Conservation (phyloP, 306 rosid species). For the Acacia melanoxylon region DNA sequence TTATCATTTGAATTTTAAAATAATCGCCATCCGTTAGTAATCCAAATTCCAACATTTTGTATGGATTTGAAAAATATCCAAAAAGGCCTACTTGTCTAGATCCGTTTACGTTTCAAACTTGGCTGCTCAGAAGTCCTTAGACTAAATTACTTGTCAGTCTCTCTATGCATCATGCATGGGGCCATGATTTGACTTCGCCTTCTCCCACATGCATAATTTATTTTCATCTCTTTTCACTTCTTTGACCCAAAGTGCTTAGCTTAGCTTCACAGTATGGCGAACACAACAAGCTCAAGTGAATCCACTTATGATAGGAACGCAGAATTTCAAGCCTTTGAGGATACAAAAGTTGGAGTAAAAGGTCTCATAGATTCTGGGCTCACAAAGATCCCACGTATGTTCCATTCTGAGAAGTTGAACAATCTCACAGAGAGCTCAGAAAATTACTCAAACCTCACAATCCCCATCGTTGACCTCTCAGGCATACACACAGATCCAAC, state of each 20-base stretch:
- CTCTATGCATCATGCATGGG: no score
- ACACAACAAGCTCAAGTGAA: not conserved
- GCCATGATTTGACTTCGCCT: not conserved
- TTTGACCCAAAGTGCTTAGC: not conserved
- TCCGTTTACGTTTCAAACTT: not conserved
- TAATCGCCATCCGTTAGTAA: no score
- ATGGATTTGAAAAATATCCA: no score
- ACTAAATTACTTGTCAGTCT: no score
- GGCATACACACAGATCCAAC: not conserved
- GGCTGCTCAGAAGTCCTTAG: not conserved
- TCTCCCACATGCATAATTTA: no score
- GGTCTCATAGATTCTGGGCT: slow-evolving; percentile 39
- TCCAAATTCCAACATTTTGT: no score
- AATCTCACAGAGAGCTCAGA: not conserved
- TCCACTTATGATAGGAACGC: slow-evolving; percentile 18
- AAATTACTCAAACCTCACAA: not conserved
- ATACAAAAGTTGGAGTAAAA: slow-evolving; percentile 39
- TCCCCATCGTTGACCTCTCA: slow-evolving; percentile 29
- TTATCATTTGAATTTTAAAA: no score
- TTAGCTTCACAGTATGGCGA: slow-evolving; percentile 6
- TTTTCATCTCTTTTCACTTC: not conserved
- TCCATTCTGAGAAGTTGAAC: not conserved
- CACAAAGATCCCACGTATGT: slow-evolving; percentile 37
- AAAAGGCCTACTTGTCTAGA: not conserved
- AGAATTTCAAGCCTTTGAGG: slow-evolving; percentile 36